phyloP scores from a whole-genome alignment of 2,329 filamentous ascomycete species.

The Neurospora sp. region DNA sequence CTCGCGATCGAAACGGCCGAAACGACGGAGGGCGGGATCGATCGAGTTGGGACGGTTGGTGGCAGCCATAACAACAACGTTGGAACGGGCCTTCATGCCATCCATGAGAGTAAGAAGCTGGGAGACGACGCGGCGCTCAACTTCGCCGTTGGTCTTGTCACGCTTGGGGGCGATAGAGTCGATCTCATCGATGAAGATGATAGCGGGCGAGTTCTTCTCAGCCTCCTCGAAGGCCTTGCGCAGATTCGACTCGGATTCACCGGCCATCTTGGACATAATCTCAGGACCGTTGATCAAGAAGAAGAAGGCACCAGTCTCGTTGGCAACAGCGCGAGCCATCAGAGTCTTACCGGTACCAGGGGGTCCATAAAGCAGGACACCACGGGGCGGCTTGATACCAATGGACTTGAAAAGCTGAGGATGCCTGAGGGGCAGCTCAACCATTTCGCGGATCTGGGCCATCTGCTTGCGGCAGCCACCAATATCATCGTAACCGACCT shows the following conservation, averaged over 20 bases:
- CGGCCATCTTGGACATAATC: constrained; percentile 99
- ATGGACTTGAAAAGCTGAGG: constrained; percentile 99
- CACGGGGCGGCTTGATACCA: constrained; percentile 97
- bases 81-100: constrained; percentile 98
- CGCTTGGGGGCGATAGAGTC: constrained; percentile 98
- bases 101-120: constrained; percentile 96
- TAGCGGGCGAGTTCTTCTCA: constrained; percentile 97
- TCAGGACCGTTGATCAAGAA: constrained; percentile 99
- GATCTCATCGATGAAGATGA: constrained; percentile 99
- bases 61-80: constrained; percentile 97
- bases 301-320: constrained; percentile 98
- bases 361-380: constrained; percentile 92
- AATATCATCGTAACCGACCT: constrained; percentile 98
- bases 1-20: constrained; percentile 97
- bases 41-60: constrained; percentile 99
- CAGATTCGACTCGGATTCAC: constrained; percentile 96
- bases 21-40: constrained; percentile 92
- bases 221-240: constrained; percentile 99
- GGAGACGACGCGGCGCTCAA: constrained; percentile 96
- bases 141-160: constrained; percentile 99
- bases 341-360: constrained; percentile 99
- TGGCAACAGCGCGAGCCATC: constrained; percentile 97
- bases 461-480: constrained; percentile 99
- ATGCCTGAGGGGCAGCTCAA: constrained; percentile 91
- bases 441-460: constrained; percentile 98